These are phyloP conservation scores for Cercophora scortea DNA, from an alignment of 495 filamentous ascomycete genomes.

Conservation along the genomic window DNA sequence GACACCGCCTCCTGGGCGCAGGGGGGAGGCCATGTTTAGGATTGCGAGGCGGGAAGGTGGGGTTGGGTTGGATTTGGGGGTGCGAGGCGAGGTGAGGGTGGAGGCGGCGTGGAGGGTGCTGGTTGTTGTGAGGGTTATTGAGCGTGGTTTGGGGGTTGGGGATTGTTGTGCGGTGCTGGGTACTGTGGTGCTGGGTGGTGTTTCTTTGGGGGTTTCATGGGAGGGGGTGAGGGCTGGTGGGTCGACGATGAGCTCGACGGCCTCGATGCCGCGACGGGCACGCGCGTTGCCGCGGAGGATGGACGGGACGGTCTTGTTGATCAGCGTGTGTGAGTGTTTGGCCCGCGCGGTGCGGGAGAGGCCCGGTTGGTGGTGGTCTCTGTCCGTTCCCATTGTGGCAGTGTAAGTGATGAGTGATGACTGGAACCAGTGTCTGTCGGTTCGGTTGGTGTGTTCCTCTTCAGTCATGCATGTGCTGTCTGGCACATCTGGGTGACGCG, in stretches of 20 bases:
- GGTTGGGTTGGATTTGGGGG: neutral
- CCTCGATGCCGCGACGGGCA: constrained; percentile 40
- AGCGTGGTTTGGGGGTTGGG: neutral
- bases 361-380: neutral
- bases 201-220: neutral
- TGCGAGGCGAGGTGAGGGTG: constrained; percentile 1
- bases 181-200: neutral
- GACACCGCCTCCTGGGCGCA: constrained; percentile 50
- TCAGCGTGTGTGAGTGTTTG: constrained; percentile 41
- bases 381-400: constrained; percentile 4
- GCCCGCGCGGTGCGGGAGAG: constrained; percentile 27
- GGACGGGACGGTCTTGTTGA: constrained; percentile 45
- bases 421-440: neutral
- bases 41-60: constrained; percentile 27
- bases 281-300: constrained; percentile 38
- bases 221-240: constrained; percentile 3
- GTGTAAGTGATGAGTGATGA: neutral
- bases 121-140: neutral
- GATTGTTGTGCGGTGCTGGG: neutral
- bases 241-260: constrained; percentile 35
- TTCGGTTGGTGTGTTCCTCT: neutral
- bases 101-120: constrained; percentile 16
- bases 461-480: neutral
- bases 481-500: no score
- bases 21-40: constrained; percentile 57